Conservation (phyloP, 2,329 filamentous ascomycete genomes). For the Pezicula rhizophila region DNA sequence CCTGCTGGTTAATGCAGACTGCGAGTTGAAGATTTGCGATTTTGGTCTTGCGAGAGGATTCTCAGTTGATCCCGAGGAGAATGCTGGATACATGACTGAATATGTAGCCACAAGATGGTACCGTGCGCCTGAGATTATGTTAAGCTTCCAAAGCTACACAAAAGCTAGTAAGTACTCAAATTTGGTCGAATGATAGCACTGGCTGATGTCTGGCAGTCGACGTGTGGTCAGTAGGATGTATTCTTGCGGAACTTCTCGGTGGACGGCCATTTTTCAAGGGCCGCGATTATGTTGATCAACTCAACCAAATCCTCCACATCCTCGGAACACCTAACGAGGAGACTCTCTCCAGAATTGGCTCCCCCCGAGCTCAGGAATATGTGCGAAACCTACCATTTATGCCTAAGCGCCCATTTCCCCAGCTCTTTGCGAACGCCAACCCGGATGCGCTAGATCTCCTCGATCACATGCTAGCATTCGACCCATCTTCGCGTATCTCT, state of each 20-base stretch:
- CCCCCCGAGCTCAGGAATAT: constrained; percentile 93
- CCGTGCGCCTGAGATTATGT: constrained; percentile 96
- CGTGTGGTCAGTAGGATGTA: constrained; percentile 98
- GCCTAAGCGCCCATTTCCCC: constrained; percentile 85
- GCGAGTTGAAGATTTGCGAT: constrained; percentile 98
- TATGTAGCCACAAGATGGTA: constrained; percentile 99
- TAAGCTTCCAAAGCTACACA: constrained; percentile 99
- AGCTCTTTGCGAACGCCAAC: constrained; percentile 89
- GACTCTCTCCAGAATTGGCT: constrained; percentile 88
- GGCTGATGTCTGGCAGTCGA: constrained; percentile 67
- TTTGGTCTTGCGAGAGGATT: constrained; percentile 96
- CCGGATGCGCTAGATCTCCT: constrained; percentile 91
- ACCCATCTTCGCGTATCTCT: constrained; percentile 85
- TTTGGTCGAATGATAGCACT: constrained; percentile 4
- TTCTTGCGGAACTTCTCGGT: constrained; percentile 90
- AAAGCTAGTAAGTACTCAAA: constrained; percentile 81
- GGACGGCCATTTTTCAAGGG: constrained; percentile 99
- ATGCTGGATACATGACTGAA: constrained; percentile 99
- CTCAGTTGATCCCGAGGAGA: constrained; percentile 94
- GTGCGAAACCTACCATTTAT: constrained; percentile 93
- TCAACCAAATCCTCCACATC: constrained; percentile 98
- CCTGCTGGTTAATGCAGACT: constrained; percentile 95
- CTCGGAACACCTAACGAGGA: constrained; percentile 95
- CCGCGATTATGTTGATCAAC: constrained; percentile 96
- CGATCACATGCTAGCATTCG: constrained; percentile 96